Evolutionary conservation across 441 rosid genomes (phyloP), one percentile per base, ranked within the genome.

Genomic region (Flueggea neowawraea): DNA sequence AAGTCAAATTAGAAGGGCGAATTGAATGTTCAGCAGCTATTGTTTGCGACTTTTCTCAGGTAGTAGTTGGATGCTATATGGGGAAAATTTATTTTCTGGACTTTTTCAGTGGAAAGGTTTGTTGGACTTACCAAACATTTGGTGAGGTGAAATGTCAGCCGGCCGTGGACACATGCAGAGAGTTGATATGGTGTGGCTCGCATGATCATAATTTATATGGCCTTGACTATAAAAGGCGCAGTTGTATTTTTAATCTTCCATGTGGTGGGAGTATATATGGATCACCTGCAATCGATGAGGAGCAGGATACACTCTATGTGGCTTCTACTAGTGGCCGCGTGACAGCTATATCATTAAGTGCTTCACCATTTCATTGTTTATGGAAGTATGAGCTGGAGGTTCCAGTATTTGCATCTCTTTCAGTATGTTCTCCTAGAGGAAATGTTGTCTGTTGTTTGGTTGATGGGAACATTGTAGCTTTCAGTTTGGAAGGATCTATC

Each of bases 61-160:
- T 94, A 59, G 94, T 87, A 41, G 82, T 94, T 67, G 99, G 99
- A 69, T 91, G 97, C 87, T 91, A 94, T 65, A 72, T 70, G 63
- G 96, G 96, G 68, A 84, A 83, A 60, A 69, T 94, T 61, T 91
- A 94, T 72, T 89, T 94, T 75, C 77, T 94, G 64, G 86, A 94
- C 66, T 82, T 82, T 75, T 69, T 69, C 56, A 82, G 58, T 43
- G 99, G 99, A 58, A 68, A 72, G 69, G 70, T 83, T 57, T 68
- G 76, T 68, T 91, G 99, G 99, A 84, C 87, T 53, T 94, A 91
- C 71, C 91, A 85, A 79, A 88, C 97, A 44, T 62, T 70, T 63
- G 96, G 92, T 3, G 96, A 89, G 97, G 97, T 94, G 69, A 94
- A 94, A 79, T 86, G 91, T 68, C 97, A 91, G 78, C 99, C 97